Evolutionary conservation across 2,329 filamentous ascomycete genomes (phyloP).

Genomic region (Penicillium expansum): DNA sequence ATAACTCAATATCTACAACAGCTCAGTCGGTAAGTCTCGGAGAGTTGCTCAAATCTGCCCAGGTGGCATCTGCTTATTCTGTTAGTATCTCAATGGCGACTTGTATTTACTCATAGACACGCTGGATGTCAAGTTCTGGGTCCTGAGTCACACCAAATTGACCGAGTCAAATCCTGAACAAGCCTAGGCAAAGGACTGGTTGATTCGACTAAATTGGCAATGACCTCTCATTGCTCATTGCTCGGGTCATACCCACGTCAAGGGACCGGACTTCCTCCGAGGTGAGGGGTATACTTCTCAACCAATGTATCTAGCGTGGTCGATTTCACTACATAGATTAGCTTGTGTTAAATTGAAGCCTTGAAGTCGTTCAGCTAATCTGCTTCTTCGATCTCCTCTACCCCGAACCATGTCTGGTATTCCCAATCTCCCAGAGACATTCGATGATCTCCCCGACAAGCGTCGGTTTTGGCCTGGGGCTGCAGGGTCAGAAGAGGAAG

Average conservation of each 20-base stretch:
- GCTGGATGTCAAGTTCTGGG: not conserved
- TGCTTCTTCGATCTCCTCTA: not conserved
- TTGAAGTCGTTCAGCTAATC: not conserved
- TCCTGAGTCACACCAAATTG: not conserved
- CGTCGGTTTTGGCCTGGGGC: constrained; percentile 50
- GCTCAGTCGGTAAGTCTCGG: too few species aligned
- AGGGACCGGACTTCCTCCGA: constrained; percentile 20
- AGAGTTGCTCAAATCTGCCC: too few species aligned
- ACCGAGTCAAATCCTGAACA: not conserved
- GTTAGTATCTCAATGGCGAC: not conserved
- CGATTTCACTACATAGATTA: not conserved
- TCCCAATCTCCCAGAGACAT: constrained; percentile 30
- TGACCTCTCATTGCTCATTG: constrained; percentile 2
- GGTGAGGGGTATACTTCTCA: not conserved
- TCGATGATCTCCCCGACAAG: constrained; percentile 48
- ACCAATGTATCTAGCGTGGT: not conserved
- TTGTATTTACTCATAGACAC: not conserved
- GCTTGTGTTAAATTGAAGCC: too few species aligned
- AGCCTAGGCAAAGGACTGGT: not conserved
- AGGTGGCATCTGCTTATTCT: too few species aligned
- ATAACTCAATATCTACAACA: too few species aligned
- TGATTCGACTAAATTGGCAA: not conserved
- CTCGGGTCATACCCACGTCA: constrained; percentile 21
- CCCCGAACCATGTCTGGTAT: constrained; percentile 23
- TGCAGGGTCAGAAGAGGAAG: constrained; percentile 51